Conservation (phyloP, 164 flowering plant species). For the Kingdonia uniflora region DNA sequence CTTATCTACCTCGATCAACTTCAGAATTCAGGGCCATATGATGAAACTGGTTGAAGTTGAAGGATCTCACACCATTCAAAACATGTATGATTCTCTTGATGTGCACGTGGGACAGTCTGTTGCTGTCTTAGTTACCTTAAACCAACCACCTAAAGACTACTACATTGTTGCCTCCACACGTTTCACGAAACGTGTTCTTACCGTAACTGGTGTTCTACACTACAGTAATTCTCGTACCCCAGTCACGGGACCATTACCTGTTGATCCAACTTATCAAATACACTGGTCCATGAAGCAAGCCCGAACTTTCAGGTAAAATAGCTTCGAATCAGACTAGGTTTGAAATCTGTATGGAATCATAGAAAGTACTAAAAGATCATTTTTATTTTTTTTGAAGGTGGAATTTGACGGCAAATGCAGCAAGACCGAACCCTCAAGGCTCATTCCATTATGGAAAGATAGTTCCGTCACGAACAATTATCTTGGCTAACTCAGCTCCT, state of each 20-base stretch:
- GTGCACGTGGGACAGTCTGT: conserved; percentile 42
- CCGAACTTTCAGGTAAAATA: conserved; percentile 33
- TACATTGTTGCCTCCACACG: conserved; percentile 45
- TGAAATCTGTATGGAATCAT: too few relatives aligned
- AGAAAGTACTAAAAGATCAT: too few relatives aligned
- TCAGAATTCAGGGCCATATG: conserved; percentile 41
- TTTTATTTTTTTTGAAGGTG: conserved; percentile 18
- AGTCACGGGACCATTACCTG: conserved; percentile 27
- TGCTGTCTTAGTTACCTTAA: conserved; percentile 31
- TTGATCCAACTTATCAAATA: conserved; percentile 23
- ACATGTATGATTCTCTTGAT: conserved; percentile 35
- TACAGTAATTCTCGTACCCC: conserved; percentile 21
- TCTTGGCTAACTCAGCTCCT: conserved; percentile 30
- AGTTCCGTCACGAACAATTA: conserved; percentile 23
- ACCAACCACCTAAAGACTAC: conserved; percentile 33
- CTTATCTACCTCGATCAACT: conserved; percentile 32
- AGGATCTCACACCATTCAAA: conserved; percentile 45
- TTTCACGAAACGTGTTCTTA: conserved; percentile 24
- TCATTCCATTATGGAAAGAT: conserved; percentile 51
- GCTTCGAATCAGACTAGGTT: too few relatives aligned
- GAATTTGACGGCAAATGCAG: conserved; percentile 57
- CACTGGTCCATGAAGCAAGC: conserved; percentile 46
- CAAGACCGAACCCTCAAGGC: conserved; percentile 61
- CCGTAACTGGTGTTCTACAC: conserved; percentile 28
- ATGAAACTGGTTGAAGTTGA: conserved; percentile 39